A percentile compares a stretch with the other conserved stretches of the same genome.
These are phyloP conservation scores for Pachysolen tannophilus DNA, from an alignment of 805 yeast species.

Conservation along the genomic window DNA sequence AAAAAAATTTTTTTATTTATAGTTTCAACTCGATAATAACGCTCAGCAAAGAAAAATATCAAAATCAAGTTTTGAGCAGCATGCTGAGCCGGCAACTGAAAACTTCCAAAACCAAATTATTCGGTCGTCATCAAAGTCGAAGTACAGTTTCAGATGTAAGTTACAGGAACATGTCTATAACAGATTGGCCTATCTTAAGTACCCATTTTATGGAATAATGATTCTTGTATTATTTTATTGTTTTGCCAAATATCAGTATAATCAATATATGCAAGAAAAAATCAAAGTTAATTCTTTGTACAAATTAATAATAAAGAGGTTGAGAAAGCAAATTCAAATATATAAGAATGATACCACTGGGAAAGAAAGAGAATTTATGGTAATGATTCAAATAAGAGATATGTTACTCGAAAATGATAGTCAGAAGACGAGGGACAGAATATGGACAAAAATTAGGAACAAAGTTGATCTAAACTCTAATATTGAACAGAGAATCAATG, in stretches of 20 bases:
- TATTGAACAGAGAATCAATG: constrained; percentile 53
- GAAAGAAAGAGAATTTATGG: constrained; percentile 40
- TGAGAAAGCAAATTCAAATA: constrained; percentile 36
- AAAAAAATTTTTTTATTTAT: constrained; percentile 10
- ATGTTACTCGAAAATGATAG: constrained; percentile 38
- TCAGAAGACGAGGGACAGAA: constrained; percentile 30
- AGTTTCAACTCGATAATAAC: constrained; percentile 15
- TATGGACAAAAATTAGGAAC: constrained; percentile 54
- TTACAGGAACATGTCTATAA: constrained; percentile 42
- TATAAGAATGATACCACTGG: constrained; percentile 25
- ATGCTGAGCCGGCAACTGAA: constrained; percentile 29
- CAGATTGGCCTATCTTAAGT: constrained; percentile 9
- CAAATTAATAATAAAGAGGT: constrained; percentile 38
- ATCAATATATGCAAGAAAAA: constrained; percentile 28
- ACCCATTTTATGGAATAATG: neutral
- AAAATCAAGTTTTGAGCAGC: constrained; percentile 16
- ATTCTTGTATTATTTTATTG: neutral
- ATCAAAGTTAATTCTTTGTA: constrained; percentile 37
- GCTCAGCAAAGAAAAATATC: constrained; percentile 12
- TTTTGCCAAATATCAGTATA: constrained; percentile 23
- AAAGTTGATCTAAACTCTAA: constrained; percentile 60
- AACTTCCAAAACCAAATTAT: constrained; percentile 43
- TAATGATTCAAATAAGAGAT: constrained; percentile 68
- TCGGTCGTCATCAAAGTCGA: constrained; percentile 67
- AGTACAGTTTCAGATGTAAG: constrained; percentile 50